Conservation (phyloP, 352 stramenopile genomes). For the Pythium oligandrum region DNA sequence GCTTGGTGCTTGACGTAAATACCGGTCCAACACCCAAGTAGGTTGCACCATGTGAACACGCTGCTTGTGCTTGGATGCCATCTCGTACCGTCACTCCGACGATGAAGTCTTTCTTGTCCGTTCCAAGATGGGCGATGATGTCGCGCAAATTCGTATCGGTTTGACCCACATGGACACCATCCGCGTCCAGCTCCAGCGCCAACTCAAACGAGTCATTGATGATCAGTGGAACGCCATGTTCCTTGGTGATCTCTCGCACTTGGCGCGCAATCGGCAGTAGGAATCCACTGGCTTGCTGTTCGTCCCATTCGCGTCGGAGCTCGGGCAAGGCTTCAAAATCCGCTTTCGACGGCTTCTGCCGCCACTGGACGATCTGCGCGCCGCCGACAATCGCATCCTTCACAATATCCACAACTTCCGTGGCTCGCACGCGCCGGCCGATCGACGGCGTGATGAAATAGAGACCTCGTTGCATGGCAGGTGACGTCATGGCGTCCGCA, state of each 20-base stretch:
- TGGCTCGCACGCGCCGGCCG: conserved; percentile 16
- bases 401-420: conserved; percentile 29
- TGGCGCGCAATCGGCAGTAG: conserved; percentile 29
- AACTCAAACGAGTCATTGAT: conserved; percentile 53
- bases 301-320: conserved; percentile 23
- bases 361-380: conserved; percentile 43
- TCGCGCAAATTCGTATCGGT: conserved; percentile 26
- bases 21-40: conserved; percentile 53
- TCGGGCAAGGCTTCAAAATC: conserved; percentile 22
- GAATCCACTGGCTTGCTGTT: conserved; percentile 18
- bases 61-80: conserved; percentile 28
- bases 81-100: conserved; percentile 52
- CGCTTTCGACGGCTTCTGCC: conserved; percentile 37
- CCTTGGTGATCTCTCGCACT: conserved; percentile 29
- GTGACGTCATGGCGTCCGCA: conserved; percentile 6
- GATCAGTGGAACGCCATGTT: conserved; percentile 39
- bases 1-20: conserved; percentile 48
- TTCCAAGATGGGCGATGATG: not conserved
- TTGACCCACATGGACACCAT: conserved; percentile 55
- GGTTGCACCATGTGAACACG: conserved; percentile 35
- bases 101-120: conserved; percentile 27
- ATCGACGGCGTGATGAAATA: conserved; percentile 66
- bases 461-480: conserved; percentile 22
- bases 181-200: conserved; percentile 35
- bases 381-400: conserved; percentile 40